Base-by-base conservation (phyloP, 805 yeast species). In the Torulaspora maleeae region DNA sequence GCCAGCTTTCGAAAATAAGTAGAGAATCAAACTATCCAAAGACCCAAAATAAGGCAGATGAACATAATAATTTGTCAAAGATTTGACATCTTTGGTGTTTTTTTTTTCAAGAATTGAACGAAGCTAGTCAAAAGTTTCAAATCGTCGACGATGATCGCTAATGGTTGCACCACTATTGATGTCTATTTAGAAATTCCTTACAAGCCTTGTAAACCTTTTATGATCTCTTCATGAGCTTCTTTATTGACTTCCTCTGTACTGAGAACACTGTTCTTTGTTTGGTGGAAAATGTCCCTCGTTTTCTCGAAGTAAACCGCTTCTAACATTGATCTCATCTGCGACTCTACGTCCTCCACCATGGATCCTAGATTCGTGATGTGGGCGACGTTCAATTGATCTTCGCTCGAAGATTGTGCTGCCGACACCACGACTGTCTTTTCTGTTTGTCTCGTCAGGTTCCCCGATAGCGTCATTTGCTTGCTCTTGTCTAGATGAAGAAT, bases 221-320 rank as follows among this genome's bases (percentile, higher is more conserved):
- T 60, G 4, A 69, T 52, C 40, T 66, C 67, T n/a, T 60, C 54
- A 32, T 68, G 72, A 11, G 57, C 60, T 10, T 50, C 49, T 45
- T 63, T 63, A 17, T 56, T 64, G 10, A 43, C 38, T 25, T 52
- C 52, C 27, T 55, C 55, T 4, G 53, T 43, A 7, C 56, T 29
- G 13, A 55, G 38, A 7, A 54, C 52, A 24, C 59, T 40, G 11
- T 70, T 75, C 61, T 88, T 75, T 32, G 82, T 68, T 53, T 83
- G 89, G 22, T 85, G 82, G 37, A 90, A 73, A 40, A 93, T 83
- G 60, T 91, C 96, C 59, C 86, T 81, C 15, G 96, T 86, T 71
- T 91, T 91, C 57, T 95, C 97, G 61, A 91, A 91, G 64, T 91
- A 91, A 22, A 91, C 97, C 52, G 88, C 95, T 64, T 91, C 95